A percentile compares a stretch with the other conserved stretches of the same genome.
phyloP scores from a whole-genome alignment of 2,329 filamentous ascomycete species.

The Pseudocercospora crystallina region DNA sequence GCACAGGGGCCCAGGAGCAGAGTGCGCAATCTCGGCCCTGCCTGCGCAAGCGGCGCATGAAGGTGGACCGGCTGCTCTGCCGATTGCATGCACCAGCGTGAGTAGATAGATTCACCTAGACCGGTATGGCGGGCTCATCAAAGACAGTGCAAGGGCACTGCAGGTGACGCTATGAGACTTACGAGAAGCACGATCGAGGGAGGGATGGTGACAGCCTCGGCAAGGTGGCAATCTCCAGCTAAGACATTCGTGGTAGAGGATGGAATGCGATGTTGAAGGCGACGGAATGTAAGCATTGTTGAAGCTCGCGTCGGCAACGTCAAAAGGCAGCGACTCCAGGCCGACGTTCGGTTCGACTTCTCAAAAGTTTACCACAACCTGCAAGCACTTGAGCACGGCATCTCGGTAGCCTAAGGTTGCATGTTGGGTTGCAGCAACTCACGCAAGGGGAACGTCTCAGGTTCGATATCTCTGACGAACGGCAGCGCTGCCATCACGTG shows the following conservation, averaged over 20 bases:
- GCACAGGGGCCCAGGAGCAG: slow-evolving; percentile 26
- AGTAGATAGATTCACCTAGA: slow-evolving; percentile 19
- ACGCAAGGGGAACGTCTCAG: slow-evolving; percentile 21
- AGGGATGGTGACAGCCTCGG: slow-evolving; percentile 31
- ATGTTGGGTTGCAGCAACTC: slow-evolving; percentile 22
- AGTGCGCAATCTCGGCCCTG: slow-evolving; percentile 33
- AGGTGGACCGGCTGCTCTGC: slow-evolving; percentile 29
- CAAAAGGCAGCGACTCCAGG: slow-evolving; percentile 11
- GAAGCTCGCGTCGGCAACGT: slow-evolving; percentile 13
- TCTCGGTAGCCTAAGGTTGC: slow-evolving; percentile 23
- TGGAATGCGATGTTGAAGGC: slow-evolving; percentile 28
- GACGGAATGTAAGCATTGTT: slow-evolving; percentile 32
- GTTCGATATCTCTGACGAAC: too few relatives aligned
- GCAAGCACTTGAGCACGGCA: slow-evolving; percentile 19
- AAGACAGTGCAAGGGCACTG: slow-evolving; percentile 32
- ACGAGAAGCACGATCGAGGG: slow-evolving; percentile 19
- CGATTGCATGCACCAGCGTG: slow-evolving; percentile 29
- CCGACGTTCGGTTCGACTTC: slow-evolving; percentile 12
- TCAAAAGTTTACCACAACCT: slow-evolving; percentile 7
- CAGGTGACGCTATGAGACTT: slow-evolving; percentile 26
- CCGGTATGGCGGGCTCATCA: slow-evolving; percentile 26
- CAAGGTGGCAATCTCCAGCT: slow-evolving; percentile 29
- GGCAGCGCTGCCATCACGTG: too few relatives aligned
- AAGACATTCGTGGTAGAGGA: slow-evolving; percentile 23
- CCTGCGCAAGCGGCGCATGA: slow-evolving; percentile 26